Evolutionary conservation across 2,329 filamentous ascomycete genomes (phyloP).

Genomic region (Lasiodiplodia theobromae): DNA sequence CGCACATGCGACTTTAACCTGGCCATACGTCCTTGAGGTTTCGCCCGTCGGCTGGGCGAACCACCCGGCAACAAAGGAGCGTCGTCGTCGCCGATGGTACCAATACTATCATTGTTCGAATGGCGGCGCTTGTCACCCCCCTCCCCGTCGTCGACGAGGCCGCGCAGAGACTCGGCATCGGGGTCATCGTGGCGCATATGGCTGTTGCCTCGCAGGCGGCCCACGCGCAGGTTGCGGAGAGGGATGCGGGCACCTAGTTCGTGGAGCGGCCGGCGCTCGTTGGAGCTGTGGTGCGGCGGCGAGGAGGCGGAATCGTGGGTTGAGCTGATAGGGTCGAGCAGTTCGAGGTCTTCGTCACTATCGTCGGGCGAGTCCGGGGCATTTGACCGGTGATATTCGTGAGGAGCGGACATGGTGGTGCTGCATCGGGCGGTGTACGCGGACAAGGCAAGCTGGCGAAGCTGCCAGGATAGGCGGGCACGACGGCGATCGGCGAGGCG

Average conservation of each 20-base stretch:
- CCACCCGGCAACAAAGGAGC: conserved; percentile 70
- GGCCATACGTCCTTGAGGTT: conserved; percentile 44
- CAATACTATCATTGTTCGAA: conserved; percentile 64
- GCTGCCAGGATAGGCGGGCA: conserved; percentile 29
- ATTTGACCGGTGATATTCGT: conserved; percentile 60
- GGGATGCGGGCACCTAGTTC: conserved; percentile 68
- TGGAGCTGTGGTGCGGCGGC: conserved; percentile 40
- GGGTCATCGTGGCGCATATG: conserved; percentile 50
- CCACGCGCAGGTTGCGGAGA: conserved; percentile 66
- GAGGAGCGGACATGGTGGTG: conserved; percentile 53
- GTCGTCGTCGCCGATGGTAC: conserved; percentile 69
- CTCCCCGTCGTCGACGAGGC: conserved; percentile 70
- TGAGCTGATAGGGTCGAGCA: conserved; percentile 70
- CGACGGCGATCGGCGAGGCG: conserved; percentile 27
- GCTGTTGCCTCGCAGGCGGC: conserved; percentile 53
- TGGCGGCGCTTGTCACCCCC: conserved; percentile 60
- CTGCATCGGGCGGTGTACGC: conserved; percentile 28
- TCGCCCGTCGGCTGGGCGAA: conserved; percentile 38
- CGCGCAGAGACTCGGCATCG: conserved; percentile 70
- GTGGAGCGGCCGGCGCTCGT: conserved; percentile 43
- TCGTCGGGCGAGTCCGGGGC: conserved; percentile 69
- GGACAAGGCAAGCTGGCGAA: conserved; percentile 39
- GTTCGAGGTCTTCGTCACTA: conserved; percentile 74
- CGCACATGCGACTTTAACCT: conserved; percentile 63
- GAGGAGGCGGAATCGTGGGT: conserved; percentile 35